Conservation (phyloP, 1,284 basidiomycete genomes). For the Malassezia furfur region DNA sequence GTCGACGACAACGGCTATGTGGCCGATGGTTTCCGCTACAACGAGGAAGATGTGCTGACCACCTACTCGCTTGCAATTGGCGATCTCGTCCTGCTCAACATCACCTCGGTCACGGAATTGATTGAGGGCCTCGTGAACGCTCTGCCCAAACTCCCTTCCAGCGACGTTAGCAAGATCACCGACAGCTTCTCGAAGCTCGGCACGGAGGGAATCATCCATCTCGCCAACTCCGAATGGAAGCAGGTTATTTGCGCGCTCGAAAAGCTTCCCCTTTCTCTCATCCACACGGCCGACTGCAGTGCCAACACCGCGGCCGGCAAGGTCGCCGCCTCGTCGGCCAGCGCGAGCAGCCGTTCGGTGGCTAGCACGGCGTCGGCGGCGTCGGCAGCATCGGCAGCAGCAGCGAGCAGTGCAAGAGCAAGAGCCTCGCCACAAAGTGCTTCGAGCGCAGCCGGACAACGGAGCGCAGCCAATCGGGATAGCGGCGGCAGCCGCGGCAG, state of each 20-base stretch:
- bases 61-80: constrained; percentile 20
- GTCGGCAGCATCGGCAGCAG: no score
- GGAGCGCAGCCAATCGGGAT: no score
- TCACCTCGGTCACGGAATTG: neutral
- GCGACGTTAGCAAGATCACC: neutral
- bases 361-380: no score
- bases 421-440: neutral
- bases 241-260: constrained; percentile 9
- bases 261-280: constrained; percentile 1
- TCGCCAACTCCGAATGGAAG: constrained; percentile 3
- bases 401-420: neutral
- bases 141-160: neutral
- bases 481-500: no score
- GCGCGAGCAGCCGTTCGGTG: neutral
- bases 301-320: neutral
- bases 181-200: constrained; percentile 4
- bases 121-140: neutral
- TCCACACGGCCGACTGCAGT: constrained; percentile 10
- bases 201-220: neutral
- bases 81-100: constrained; percentile 2
- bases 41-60: constrained; percentile 26
- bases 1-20: constrained; percentile 19
- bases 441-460: no score
- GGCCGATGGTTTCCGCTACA: constrained; percentile 23
- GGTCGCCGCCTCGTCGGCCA: neutral